A percentile compares a stretch with the other conserved stretches of the same genome.
Conservation (phyloP, 2,329 filamentous ascomycete species). For the Fusarium transvaalense region DNA sequence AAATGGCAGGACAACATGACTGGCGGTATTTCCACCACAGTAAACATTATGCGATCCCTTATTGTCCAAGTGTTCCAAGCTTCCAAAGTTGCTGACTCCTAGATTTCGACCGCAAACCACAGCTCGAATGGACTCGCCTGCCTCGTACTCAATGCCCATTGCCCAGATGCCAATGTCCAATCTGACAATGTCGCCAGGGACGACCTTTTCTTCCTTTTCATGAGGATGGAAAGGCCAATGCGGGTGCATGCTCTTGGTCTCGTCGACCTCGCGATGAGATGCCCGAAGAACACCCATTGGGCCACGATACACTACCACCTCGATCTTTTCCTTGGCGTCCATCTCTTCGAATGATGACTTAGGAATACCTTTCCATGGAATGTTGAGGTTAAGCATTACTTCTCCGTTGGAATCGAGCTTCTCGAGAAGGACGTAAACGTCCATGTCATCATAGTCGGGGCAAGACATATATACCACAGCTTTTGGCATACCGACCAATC, state of each 20-base stretch:
- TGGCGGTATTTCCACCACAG: not conserved
- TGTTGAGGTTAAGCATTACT: constrained; percentile 22
- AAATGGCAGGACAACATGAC: constrained; percentile 12
- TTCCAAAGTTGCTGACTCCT: constrained; percentile 19
- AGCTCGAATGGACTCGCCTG: constrained; percentile 3
- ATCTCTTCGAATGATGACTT: constrained; percentile 5
- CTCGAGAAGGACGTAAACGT: constrained; percentile 11
- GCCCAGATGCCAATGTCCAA: constrained; percentile 24
- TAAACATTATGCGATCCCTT: constrained; percentile 10
- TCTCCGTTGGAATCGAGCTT: not conserved
- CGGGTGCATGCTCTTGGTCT: constrained; percentile 23
- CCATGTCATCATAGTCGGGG: constrained; percentile 6
- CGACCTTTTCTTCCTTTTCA: constrained; percentile 7
- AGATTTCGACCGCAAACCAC: constrained; percentile 8
- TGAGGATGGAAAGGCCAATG: constrained; percentile 28
- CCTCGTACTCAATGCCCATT: constrained; percentile 23
- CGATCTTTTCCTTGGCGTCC: constrained; percentile 1
- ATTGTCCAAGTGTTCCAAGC: constrained; percentile 16
- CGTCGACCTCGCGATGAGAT: constrained; percentile 16
- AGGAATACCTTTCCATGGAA: constrained; percentile 12
- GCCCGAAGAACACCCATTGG: constrained; percentile 15
- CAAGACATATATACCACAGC: constrained; percentile 22
- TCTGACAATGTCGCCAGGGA: not conserved
- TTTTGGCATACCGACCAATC: constrained; percentile 17
- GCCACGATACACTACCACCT: constrained; percentile 12